phyloP scores from a whole-genome alignment of 129 eudicot genomes.

The Smallanthus sonchifolius region DNA sequence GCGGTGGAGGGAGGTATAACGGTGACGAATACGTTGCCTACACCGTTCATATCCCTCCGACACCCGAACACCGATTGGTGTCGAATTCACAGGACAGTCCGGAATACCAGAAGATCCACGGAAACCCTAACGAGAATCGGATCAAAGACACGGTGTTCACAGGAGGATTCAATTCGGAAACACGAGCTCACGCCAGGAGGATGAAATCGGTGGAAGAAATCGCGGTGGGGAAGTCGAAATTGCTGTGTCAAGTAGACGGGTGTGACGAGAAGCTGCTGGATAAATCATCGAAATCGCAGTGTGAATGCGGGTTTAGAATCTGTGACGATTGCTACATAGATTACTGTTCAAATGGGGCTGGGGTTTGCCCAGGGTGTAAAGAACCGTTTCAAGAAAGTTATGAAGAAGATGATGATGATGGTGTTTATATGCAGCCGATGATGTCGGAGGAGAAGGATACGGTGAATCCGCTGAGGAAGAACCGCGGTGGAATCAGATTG shows the following conservation, averaged over 20 bases:
- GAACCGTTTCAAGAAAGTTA: slow-evolving; percentile 57
- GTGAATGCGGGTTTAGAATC: slow-evolving; percentile 82
- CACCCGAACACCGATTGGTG: slow-evolving; percentile 59
- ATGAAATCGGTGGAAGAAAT: slow-evolving; percentile 44
- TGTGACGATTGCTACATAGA: slow-evolving; percentile 73
- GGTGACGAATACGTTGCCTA: slow-evolving; percentile 70
- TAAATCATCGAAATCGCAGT: slow-evolving; percentile 36
- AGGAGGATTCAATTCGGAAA: slow-evolving; percentile 79
- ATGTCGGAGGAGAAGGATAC: slow-evolving; percentile 63
- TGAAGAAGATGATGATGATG: slow-evolving; percentile 28
- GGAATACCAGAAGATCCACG: slow-evolving; percentile 20
- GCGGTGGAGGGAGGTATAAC: slow-evolving; percentile 48
- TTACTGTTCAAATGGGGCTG: slow-evolving; percentile 42
- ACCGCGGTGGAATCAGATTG: slow-evolving; percentile 38
- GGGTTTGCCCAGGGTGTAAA: slow-evolving; percentile 87
- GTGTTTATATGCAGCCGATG: slow-evolving; percentile 29
- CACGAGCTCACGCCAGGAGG: slow-evolving; percentile 63
- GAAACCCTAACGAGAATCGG: slow-evolving; percentile 47
- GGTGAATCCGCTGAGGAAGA: slow-evolving; percentile 53
- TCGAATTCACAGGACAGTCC: slow-evolving; percentile 37
- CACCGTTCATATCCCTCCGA: slow-evolving; percentile 91
- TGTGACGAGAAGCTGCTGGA: slow-evolving; percentile 70
- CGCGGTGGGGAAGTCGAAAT: slow-evolving; percentile 36
- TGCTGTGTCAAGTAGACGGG: slow-evolving; percentile 62
- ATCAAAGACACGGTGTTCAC: slow-evolving; percentile 83